These are phyloP conservation scores for Strobilomyces confusus DNA, from an alignment of 768 basidiomycete species.

Conservation along the genomic window DNA sequence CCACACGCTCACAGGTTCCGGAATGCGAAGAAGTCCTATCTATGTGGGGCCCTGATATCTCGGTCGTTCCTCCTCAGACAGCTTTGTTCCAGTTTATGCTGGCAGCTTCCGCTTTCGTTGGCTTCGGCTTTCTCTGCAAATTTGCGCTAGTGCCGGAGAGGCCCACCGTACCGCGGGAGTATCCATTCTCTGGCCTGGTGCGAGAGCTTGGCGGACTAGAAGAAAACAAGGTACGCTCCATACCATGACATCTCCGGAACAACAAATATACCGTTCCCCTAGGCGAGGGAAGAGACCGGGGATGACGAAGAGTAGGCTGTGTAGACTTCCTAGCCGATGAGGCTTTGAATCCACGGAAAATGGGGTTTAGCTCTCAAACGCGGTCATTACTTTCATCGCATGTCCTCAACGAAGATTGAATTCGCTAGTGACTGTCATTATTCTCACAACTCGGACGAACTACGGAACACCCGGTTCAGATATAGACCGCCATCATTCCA, in stretches of 20 bases:
- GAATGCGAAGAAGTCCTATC: conserved; percentile 77
- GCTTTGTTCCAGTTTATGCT: conserved; percentile 66
- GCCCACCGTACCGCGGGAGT: conserved; percentile 67
- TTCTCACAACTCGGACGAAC: not conserved
- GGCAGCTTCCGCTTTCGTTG: conserved; percentile 58
- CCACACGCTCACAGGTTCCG: conserved; percentile 51
- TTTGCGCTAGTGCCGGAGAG: conserved; percentile 53
- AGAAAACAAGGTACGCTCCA: conserved; percentile 63
- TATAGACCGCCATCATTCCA: conserved; percentile 1
- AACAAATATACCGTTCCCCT: conserved; percentile 2
- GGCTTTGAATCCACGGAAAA: conserved; percentile 2
- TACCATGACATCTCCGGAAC: not conserved
- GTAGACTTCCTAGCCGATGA: conserved; percentile 3
- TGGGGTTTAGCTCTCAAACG: not conserved
- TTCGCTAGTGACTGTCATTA: not conserved
- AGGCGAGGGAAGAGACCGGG: conserved; percentile 37
- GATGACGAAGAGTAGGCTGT: conserved; percentile 32
- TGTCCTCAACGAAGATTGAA: not conserved
- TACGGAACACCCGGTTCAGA: not conserved
- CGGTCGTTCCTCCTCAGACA: conserved; percentile 52
- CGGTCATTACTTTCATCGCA: not conserved
- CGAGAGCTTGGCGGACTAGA: conserved; percentile 75
- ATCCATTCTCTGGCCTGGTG: conserved; percentile 72
- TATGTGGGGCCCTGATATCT: conserved; percentile 85
- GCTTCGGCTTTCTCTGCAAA: conserved; percentile 58